Conservation (phyloP, 2,329 filamentous ascomycete species). For the Epichloe sylvatica region DNA sequence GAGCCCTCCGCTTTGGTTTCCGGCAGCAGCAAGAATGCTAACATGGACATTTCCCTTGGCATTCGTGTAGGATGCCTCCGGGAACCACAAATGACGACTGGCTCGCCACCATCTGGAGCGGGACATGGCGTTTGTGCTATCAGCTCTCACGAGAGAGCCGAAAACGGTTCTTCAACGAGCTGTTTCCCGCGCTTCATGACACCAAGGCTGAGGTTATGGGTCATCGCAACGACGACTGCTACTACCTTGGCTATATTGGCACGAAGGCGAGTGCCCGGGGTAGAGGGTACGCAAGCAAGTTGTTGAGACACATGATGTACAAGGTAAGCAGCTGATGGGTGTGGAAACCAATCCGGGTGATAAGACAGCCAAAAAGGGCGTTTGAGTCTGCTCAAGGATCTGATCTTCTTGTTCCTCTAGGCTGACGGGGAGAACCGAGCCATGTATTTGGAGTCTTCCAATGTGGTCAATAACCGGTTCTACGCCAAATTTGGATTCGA, state of each 20-base stretch:
- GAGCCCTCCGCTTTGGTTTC: not conserved
- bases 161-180: slow-evolving; percentile 62
- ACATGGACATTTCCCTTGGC: not conserved
- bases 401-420: slow-evolving; percentile 25
- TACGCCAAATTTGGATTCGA: slow-evolving; percentile 67
- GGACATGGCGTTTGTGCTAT: slow-evolving; percentile 65
- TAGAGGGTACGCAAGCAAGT: slow-evolving; percentile 56
- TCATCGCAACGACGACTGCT: slow-evolving; percentile 50
- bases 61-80: slow-evolving; percentile 52
- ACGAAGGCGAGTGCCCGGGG: slow-evolving; percentile 57
- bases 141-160: slow-evolving; percentile 59
- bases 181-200: slow-evolving; percentile 59
- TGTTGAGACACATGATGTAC: slow-evolving; percentile 55
- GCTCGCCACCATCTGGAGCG: slow-evolving; percentile 57
- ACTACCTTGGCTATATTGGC: slow-evolving; percentile 75
- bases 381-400: not conserved
- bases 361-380: too few relatives aligned
- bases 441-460: slow-evolving; percentile 69
- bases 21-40: not conserved
- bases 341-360: too few relatives aligned
- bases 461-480: slow-evolving; percentile 51
- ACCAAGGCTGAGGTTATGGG: slow-evolving; percentile 59
- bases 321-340: slow-evolving; percentile 27
- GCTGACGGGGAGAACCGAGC: slow-evolving; percentile 54
- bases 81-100: slow-evolving; percentile 60